Percentiles rank a stretch among this genome's conserved stretches.
phyloP scores from a whole-genome alignment of 768 basidiomycete genomes.

The Leccinum barrowsii region DNA sequence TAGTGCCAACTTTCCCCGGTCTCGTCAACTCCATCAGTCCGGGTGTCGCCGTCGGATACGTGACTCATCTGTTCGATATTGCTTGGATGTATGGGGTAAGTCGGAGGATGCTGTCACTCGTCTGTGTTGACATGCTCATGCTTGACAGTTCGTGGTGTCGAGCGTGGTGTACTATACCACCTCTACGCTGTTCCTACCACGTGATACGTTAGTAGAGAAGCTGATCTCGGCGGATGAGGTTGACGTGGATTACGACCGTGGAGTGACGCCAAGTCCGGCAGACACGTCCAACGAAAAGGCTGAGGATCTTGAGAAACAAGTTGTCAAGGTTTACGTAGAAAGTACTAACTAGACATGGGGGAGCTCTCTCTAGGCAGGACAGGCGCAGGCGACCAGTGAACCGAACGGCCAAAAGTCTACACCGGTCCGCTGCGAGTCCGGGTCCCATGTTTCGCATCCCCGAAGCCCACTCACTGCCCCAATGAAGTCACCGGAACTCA shows the following conservation, averaged over 20 bases:
- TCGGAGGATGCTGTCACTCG: constrained; percentile 2
- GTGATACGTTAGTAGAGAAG: constrained; percentile 25
- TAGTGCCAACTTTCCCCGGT: constrained; percentile 73
- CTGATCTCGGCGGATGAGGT: constrained; percentile 29
- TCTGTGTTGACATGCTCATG: background rate
- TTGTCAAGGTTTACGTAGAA: background rate
- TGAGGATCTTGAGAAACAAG: constrained; percentile 6
- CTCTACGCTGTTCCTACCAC: constrained; percentile 29
- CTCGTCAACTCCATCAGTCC: constrained; percentile 72
- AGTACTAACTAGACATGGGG: background rate
- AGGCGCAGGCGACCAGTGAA: constrained; percentile 4
- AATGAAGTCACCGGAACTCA: background rate
- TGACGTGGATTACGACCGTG: background rate
- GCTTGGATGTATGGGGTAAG: constrained; percentile 77
- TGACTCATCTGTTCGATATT: constrained; percentile 58
- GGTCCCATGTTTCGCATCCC: background rate
- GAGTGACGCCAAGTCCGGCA: background rate
- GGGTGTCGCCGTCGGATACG: constrained; percentile 59
- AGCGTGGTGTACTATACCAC: constrained; percentile 30
- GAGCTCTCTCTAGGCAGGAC: constrained; percentile 17
- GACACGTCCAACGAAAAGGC: background rate
- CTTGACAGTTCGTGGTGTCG: constrained; percentile 25
- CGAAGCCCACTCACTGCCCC: background rate
- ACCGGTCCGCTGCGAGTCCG: background rate
- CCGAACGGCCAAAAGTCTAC: background rate